Base-by-base conservation (phyloP, 495 filamentous ascomycete species). In the Penicillium arizonense region DNA sequence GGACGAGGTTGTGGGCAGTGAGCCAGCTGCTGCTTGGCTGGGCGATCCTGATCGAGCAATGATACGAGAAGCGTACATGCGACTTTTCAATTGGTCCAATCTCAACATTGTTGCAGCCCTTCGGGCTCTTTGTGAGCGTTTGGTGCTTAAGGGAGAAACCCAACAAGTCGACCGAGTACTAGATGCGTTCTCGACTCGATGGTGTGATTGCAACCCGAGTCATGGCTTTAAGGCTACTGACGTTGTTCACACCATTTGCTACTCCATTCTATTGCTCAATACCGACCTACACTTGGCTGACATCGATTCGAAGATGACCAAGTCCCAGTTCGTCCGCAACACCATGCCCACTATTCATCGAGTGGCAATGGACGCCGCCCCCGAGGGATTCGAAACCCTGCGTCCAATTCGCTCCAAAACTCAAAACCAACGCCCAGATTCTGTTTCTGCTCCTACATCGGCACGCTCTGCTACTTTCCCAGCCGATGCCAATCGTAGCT, bases 101-200 rank as follows among this genome's bases (percentile, higher is more conserved):
- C 69, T 87, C 60, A 95, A 91, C 67, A 88, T 97, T 43, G 79
- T 97, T 36, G 72, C 80, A 14, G 84, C 90, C 10, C 74, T 97
- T 47, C 85, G 94, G 37, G 79, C 82, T 42, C 78, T 99, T 33
- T 99, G 95, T 65, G 76, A 79, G 38, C 85, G 88, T 21, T 74
- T 97, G n/a, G 78, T 94, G 16, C 74, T 99, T 38, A 88, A 88
- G 62, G 94, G 89, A 21, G 94, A 99, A 73, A 95, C 91, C 18
- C 94, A 99, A 70, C 94, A 99, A 67, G 87, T 99, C 8, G 95
- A 97, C 62, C 86, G 94, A 4, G 91, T 99, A 32, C 70, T 99
- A 59, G 88, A 91, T 63, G 86, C 88, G 14, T 91, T 97, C 59
- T 87, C 93, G 3, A 82, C 77, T 30, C 76, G 93, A 40, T 97